Percentiles rank a stretch among this genome's conserved stretches.
These are phyloP conservation scores for Physocladia obscura DNA, from an alignment of 192 early-diverging fungal genomes.

Conservation along the genomic window DNA sequence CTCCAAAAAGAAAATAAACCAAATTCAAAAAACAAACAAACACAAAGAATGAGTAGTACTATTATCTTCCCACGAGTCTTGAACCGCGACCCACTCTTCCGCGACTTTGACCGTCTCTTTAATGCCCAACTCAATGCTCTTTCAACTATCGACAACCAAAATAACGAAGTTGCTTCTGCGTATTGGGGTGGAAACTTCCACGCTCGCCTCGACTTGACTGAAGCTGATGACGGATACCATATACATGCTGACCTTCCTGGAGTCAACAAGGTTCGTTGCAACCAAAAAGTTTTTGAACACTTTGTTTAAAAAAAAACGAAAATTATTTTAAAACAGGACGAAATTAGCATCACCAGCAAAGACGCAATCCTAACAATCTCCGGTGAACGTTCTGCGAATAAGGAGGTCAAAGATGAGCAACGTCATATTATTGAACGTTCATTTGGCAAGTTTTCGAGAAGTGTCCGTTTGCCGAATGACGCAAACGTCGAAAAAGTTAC, in stretches of 20 bases:
- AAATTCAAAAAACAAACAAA: not conserved
- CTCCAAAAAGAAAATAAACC: not conserved
- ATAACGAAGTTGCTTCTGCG: not conserved
- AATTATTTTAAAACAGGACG: conserved; percentile 11
- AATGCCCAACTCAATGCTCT: not conserved
- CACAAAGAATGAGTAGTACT: not conserved
- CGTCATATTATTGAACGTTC: conserved; percentile 39
- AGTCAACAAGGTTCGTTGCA: conserved; percentile 24
- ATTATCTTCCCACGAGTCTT: not conserved
- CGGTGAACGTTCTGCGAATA: conserved; percentile 36
- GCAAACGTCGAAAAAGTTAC: conserved; percentile 32
- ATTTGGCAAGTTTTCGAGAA: conserved; percentile 37
- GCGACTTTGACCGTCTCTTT: conserved; percentile 7
- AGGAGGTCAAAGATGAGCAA: conserved; percentile 33
- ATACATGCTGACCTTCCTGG: conserved; percentile 43
- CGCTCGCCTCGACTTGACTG: conserved; percentile 38
- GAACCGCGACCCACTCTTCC: not conserved
- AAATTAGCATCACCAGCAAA: conserved; percentile 32
- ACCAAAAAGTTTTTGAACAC: not conserved
- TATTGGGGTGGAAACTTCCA: conserved; percentile 6
- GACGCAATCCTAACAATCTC: conserved; percentile 37
- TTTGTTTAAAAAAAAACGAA: not conserved
- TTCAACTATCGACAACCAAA: not conserved
- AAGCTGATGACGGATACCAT: conserved; percentile 31
- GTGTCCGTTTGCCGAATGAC: conserved; percentile 37